phyloP scores from a whole-genome alignment of 805 yeast species.

The Candida yuanshanica region DNA sequence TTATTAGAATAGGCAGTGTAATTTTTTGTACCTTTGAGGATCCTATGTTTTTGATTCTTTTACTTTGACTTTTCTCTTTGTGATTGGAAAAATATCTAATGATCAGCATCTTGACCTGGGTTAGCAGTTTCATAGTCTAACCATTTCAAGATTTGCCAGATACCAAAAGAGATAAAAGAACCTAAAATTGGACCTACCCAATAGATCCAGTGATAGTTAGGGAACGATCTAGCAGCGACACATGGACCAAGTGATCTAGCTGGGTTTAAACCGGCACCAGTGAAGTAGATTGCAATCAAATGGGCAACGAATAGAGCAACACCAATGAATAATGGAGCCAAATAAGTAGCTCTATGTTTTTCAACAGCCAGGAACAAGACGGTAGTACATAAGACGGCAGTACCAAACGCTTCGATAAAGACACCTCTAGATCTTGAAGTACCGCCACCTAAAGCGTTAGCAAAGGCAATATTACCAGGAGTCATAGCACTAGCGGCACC shows the following conservation, averaged over 20 bases:
- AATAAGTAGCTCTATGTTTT: conserved; percentile 65
- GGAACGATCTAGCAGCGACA: conserved; percentile 67
- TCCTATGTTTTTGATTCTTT: not conserved
- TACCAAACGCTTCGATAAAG: conserved; percentile 78
- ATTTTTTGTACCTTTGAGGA: too few relatives aligned
- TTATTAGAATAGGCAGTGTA: not conserved
- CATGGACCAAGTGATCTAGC: conserved; percentile 87
- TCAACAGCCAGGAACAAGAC: conserved; percentile 83
- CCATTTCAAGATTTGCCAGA: conserved; percentile 62
- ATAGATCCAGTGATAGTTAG: conserved; percentile 84
- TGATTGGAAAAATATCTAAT: conserved; percentile 5
- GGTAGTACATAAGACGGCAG: conserved; percentile 65
- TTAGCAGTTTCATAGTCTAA: conserved; percentile 64
- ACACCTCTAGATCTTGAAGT: conserved; percentile 69
- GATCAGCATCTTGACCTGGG: conserved; percentile 63
- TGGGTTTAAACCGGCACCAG: conserved; percentile 91
- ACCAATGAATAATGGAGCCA: conserved; percentile 84
- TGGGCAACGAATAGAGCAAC: conserved; percentile 76
- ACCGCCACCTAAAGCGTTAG: conserved; percentile 69
- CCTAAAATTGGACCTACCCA: conserved; percentile 88
- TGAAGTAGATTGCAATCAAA: conserved; percentile 72
- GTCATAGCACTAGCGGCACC: conserved; percentile 84
- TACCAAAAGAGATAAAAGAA: conserved; percentile 54
- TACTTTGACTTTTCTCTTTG: not conserved
- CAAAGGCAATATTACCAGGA: conserved; percentile 69